phyloP scores from a whole-genome alignment of 352 stramenopile species.

The Phytophthora foliorum region DNA sequence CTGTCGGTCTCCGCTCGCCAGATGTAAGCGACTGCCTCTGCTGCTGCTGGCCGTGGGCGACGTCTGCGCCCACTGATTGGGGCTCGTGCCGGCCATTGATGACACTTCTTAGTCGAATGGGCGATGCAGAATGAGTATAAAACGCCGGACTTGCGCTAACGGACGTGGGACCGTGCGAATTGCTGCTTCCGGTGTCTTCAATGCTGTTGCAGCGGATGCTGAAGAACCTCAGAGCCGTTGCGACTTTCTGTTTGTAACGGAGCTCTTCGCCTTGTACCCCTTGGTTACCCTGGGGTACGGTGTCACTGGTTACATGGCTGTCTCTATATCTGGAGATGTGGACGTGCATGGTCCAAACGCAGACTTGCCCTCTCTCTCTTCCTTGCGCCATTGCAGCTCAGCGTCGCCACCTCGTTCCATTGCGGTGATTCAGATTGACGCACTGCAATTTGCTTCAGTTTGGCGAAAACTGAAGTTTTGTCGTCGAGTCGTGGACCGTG shows the following conservation, averaged over 20 bases:
- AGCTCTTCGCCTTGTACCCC: conserved; percentile 5
- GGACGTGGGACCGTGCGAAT: neutral
- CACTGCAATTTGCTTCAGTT: conserved; percentile 1
- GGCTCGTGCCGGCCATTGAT: conserved; percentile 32
- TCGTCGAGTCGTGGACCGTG: conserved; percentile 20
- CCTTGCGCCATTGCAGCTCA: conserved; percentile 3
- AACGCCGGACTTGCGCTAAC: conserved; percentile 3
- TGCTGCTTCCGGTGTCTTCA: conserved; percentile 23
- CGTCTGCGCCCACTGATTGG: conserved; percentile 28
- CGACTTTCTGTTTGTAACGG: conserved; percentile 12
- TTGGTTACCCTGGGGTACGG: neutral
- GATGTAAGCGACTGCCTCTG: conserved; percentile 14
- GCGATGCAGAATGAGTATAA: neutral
- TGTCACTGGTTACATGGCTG: conserved; percentile 17
- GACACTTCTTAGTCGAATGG: conserved; percentile 23
- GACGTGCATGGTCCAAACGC: neutral
- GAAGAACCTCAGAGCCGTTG: too few species aligned
- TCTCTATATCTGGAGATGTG: conserved; percentile 34
- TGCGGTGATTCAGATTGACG: neutral
- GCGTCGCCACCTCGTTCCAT: conserved; percentile 15
- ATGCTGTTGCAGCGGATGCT: conserved; percentile 8
- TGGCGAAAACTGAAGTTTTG: conserved; percentile 18
- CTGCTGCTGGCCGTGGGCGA: conserved; percentile 30
- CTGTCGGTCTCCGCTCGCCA: conserved; percentile 11
- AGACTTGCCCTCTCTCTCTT: neutral